These are phyloP conservation scores for Colletotrichum graminicola DNA, from an alignment of 2,329 filamentous ascomycete species.

Conservation along the genomic window DNA sequence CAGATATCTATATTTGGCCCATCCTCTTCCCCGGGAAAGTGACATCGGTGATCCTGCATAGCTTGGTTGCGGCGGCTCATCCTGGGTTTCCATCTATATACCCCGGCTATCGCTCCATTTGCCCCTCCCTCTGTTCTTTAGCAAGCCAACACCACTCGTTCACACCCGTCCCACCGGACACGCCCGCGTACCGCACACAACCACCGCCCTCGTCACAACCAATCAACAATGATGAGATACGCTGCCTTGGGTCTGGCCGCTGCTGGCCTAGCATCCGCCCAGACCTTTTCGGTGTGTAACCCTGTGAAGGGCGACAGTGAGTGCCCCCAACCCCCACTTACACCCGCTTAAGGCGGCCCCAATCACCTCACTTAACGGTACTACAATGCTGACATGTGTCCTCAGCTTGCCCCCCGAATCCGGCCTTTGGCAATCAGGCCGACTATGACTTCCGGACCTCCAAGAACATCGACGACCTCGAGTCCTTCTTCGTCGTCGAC, in stretches of 20 bases:
- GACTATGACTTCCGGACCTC: conserved; percentile 37
- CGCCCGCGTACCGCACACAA: not conserved
- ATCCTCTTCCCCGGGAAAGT: not conserved
- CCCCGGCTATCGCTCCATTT: not conserved
- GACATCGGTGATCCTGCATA: not conserved
- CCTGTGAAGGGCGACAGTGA: conserved; percentile 42
- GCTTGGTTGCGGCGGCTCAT: not conserved
- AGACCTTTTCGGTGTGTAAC: conserved; percentile 42
- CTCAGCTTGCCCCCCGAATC: conserved; percentile 40
- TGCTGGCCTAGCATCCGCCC: conserved; percentile 36
- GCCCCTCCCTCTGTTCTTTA: not conserved
- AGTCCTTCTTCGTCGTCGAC: conserved; percentile 68
- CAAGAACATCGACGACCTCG: conserved; percentile 52
- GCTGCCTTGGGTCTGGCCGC: conserved; percentile 34
- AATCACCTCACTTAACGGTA: no score
- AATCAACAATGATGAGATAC: conserved; percentile 29
- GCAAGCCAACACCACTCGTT: conserved; percentile 1
- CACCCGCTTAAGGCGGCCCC: not conserved
- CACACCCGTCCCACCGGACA: not conserved
- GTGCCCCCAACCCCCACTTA: not conserved
- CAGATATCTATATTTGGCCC: conserved; percentile 31
- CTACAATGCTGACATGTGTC: conserved; percentile 13
- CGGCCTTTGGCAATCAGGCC: conserved; percentile 39
- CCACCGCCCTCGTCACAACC: not conserved
- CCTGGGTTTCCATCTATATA: not conserved